A percentile compares a stretch with the other conserved stretches of the same genome.
phyloP scores from a whole-genome alignment of 257 asterid genomes.

The Solanum bukasovii region DNA sequence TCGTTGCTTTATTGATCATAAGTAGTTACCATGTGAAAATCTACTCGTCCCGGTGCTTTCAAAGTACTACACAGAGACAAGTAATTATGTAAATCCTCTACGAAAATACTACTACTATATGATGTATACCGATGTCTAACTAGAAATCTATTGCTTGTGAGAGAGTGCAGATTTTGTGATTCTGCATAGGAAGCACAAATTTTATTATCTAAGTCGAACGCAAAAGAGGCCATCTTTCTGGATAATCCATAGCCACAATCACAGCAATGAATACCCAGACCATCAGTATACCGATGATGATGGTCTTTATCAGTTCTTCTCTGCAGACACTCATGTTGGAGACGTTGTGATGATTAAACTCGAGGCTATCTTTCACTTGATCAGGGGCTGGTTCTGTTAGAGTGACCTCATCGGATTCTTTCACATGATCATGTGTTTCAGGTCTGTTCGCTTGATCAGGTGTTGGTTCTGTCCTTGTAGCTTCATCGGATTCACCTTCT shows the following conservation, averaged over 20 bases:
- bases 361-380: not conserved
- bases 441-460: not conserved
- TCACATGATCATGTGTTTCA: not conserved
- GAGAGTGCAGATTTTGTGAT: not conserved
- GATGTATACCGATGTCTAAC: not conserved
- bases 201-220: not conserved
- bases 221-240: not conserved
- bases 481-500: not conserved
- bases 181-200: not conserved
- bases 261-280: constrained; percentile 6
- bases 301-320: not conserved
- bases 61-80: not conserved
- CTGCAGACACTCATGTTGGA: not conserved
- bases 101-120: not conserved
- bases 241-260: not conserved
- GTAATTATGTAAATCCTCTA: not conserved
- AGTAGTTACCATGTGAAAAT: not conserved
- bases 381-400: not conserved
- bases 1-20: not conserved
- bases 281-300: constrained; percentile 2
- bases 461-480: not conserved
- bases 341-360: not conserved
- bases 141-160: not conserved
- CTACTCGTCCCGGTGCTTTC: not conserved
- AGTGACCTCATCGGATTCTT: not conserved